Evolutionary conservation across 2,329 filamentous ascomycete species (phyloP), one percentile per base, ranked within the genome.

Genomic region (Nothophaeocryptopus gaeumannii): DNA sequence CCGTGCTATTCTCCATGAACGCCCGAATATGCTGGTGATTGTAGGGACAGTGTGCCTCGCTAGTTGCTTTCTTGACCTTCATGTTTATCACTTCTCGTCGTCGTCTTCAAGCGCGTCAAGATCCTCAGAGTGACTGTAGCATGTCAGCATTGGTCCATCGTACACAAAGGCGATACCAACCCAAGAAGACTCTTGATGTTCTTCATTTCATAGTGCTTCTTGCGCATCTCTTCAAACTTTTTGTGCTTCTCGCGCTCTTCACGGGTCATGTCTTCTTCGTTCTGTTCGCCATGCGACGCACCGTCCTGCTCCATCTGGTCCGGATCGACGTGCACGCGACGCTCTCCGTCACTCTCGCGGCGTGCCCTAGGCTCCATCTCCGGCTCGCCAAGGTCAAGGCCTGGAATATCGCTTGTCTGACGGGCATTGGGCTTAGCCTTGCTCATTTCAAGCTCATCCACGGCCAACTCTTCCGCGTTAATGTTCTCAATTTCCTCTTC

Each of bases 151-250:
- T 33, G n/a, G 15, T 26, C 20, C 9, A 53, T 32, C 7, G 50
- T 32, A 45, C 45, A 34, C 33, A 38, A 35, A 50, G 34, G 20
- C 34, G 39, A 45, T 16, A 72, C 77, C 58, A 70, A 85, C 83
- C 89, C 91, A 58, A 99, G 80, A 45, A 97, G 73, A 64, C 85
- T 82, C 64, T 93, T 95, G 51, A 96, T 90, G 66, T 93, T 87
- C 74, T 83, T 89, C 93, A 99, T 99, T 78, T 99, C 93, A 72
- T 99, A 99, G 72, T 99, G 93, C 76, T 85, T 92, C 83, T 93
- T 96, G 65, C 93, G 82, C 76, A 89, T 79, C 73, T 88, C 79
- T 74, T 96, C 91, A 69, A 99, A 99, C 67, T 87, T 83, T 66
- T 80, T 82, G 72, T 99, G 93, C 77, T 97, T 96, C 75, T 93